Base-by-base conservation (phyloP, 192 early-diverging fungal genomes). In the Geranomyces michiganensis region DNA sequence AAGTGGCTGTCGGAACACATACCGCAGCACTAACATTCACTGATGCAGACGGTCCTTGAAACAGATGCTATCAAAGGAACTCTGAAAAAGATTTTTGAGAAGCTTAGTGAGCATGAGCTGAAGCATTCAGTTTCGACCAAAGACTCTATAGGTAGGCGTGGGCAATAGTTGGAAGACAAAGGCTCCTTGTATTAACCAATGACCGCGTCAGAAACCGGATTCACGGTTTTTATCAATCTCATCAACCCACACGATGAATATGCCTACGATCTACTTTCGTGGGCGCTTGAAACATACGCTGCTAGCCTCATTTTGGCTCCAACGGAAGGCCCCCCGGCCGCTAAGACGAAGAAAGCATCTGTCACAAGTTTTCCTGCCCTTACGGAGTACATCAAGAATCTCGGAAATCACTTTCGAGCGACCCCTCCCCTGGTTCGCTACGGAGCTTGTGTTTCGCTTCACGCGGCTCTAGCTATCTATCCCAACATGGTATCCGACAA, bases 401-500 rank as follows among this genome's bases (percentile, higher is more conserved):
- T 87, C 19, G 47, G 70, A 1, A 84, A 83, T 49, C 86, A 87
- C 65, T 87, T 87, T 58, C 77, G 78, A 5, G 84, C 86, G 17
- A 72, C 67, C 2, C 84, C 84, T 13, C 49, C 86, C 0, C 69
- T 87, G 31, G 69, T 87, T 10, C 71, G 86, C 24, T 87, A 87
- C 58, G 84, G 84, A 4, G 76, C 84, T 3, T 78, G 74, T 32
- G 56, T 84, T 17, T 78, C 68, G 43, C 66, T 87, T n/a, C 83
- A 84, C 64, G 56, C 82, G 7, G 49, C 78, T 22, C 58, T 82
- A 19, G 47, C 49, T 15, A 68, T 85, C 29, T 83, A 53, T 29
- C 82, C 86, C 21, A 66, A 32, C 21, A 49, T 87, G 31, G 46
- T 77, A n/a, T 26, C 55, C 0, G 59, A 72, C 48, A 64, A 80